Conservation (phyloP, 176 grass and related monocot species). For the Oryza punctata region DNA sequence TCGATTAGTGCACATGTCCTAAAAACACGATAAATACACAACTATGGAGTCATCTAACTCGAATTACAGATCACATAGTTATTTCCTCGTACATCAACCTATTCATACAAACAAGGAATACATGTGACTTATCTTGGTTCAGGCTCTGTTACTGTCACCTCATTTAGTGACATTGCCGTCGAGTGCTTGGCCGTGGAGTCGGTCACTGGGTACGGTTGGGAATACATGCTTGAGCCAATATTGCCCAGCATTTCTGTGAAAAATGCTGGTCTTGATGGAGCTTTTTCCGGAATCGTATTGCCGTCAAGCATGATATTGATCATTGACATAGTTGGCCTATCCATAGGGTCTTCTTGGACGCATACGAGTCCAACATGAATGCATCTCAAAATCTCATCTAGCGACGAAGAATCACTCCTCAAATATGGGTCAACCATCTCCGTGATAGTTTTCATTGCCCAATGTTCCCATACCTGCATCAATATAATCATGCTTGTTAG, state of each 20-base stretch:
- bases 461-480: constrained; percentile 28
- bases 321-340: neutral
- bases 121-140: constrained; percentile 23
- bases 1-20: neutral
- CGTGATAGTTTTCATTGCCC: neutral
- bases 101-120: neutral
- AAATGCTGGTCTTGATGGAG: constrained; percentile 21
- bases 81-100: neutral
- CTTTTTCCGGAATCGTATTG: neutral
- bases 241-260: neutral
- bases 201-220: neutral
- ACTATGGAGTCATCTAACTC: no score
- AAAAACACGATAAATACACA: neutral
- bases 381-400: constrained; percentile 1
- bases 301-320: constrained; percentile 6
- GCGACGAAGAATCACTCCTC: neutral
- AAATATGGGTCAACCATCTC: constrained; percentile 15
- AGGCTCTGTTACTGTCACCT: constrained; percentile 26
- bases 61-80: neutral
- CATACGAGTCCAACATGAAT: constrained; percentile 22
- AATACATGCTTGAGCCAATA: neutral
- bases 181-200: neutral
- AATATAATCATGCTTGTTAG: neutral
- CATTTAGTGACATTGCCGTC: neutral
- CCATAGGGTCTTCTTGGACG: constrained; percentile 13